A percentile compares a stretch with the other conserved stretches of the same genome.
Evolutionary conservation across 108 stramenopile species (phyloP).

Genomic region (Cyclotella sp.): DNA sequence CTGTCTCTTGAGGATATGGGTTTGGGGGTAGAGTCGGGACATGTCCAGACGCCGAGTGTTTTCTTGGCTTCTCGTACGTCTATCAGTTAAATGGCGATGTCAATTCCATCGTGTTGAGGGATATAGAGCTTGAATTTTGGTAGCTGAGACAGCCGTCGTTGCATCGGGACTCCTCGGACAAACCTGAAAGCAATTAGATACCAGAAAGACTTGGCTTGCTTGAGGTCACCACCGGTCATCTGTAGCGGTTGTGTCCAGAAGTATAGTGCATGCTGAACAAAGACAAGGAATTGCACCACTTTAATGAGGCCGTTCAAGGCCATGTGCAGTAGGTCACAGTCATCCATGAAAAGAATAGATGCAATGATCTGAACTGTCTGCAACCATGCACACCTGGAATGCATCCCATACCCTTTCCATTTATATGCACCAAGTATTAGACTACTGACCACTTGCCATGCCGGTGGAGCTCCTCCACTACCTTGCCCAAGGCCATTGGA

Average conservation of each 20-base stretch:
- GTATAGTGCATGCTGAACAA: background rate
- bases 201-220: slow-evolving; percentile 9
- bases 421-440: slow-evolving; percentile 18
- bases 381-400: background rate
- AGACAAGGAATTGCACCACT: background rate
- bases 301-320: background rate
- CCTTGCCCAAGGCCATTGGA: slow-evolving; percentile 7
- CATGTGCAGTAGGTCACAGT: slow-evolving; percentile 7
- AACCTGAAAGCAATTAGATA: slow-evolving; percentile 1
- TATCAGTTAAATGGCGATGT: background rate
- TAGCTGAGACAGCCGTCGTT: background rate
- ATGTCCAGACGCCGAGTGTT: slow-evolving; percentile 1
- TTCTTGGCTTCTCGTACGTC: background rate
- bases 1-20: background rate
- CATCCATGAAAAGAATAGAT: slow-evolving; percentile 8
- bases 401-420: background rate
- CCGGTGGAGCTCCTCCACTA: slow-evolving; percentile 1
- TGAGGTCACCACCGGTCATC: slow-evolving; percentile 17
- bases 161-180: background rate
- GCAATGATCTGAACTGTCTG: background rate
- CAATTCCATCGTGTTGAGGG: background rate
- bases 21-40: background rate
- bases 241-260: slow-evolving; percentile 7
- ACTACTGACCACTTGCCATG: slow-evolving; percentile 8
- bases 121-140: background rate